Evolutionary conservation across 176 grass and related monocot genomes (phyloP), one percentile per base, ranked within the genome.

Genomic region (Musa troglodytarum): DNA sequence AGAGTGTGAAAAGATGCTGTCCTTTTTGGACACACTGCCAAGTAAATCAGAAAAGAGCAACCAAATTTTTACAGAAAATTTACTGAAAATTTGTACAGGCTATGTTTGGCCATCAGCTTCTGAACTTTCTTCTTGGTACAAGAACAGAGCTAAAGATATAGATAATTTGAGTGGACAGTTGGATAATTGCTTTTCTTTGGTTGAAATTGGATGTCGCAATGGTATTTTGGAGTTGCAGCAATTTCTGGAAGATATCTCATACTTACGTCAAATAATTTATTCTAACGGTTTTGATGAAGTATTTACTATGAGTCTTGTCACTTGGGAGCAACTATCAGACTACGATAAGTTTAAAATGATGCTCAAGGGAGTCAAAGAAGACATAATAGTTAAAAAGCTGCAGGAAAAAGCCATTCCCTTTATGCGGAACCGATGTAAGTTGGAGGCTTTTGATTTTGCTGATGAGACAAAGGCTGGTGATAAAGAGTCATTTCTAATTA

Each of bases 261-360:
- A 79, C 56, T 84, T 98, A 69, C 85, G 73, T 76, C 74, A 82
- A 57, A 82, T 93, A 70, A 79, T 98, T 72, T 98, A 98, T 82
- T 89, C 86, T 71, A 76, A 91, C 2, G 84, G 90, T 69, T 78
- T 77, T 75, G 80, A 59, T 63, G 56, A 80, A 83, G 88, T 89
- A 78, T 91, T 91, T 68, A 79, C 52, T 72, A 91, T 93, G 90
- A 86, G 84, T 81, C 82, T 98, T 78, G 50, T 52, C 20, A 81
- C 77, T 15, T 98, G 94, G 94, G 94, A 89, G 84, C 78, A 84
- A 82, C 63, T 93, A 2, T 72, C 82, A 71, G 76, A 93, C 19
- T 98, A 93, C 76, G 90, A 89, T 29, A 98, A 93, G 83, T 98
- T 98, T 53, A 93, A 98, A 83, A 88, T 93, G 72, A 87, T 98